Conservation (phyloP, 805 yeast genomes). For the Lachancea fermentati region DNA sequence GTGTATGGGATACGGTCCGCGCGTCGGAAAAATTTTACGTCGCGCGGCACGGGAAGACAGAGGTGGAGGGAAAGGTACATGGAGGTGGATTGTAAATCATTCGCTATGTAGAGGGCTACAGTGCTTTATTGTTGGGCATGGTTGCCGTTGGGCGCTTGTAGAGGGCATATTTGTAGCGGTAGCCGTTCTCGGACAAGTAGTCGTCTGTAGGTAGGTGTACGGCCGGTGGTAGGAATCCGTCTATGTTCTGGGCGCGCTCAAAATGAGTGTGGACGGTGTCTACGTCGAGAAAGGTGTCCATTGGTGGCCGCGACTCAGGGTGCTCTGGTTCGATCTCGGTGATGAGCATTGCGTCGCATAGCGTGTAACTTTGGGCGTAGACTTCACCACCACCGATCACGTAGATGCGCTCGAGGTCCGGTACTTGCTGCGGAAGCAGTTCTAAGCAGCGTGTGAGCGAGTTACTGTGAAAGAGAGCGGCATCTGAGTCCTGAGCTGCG, state of each 20-base stretch:
- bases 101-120: too few species aligned
- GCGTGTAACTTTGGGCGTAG: constrained; percentile 49
- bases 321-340: constrained; percentile 55
- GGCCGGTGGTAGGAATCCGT: constrained; percentile 17
- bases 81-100: too few species aligned
- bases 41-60: not conserved
- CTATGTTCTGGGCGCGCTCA: constrained; percentile 18
- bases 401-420: constrained; percentile 53
- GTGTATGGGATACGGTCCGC: not conserved
- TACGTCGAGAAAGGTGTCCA: constrained; percentile 67
- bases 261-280: constrained; percentile 4
- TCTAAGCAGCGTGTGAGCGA: constrained; percentile 42
- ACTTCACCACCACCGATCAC: constrained; percentile 93
- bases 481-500: constrained; percentile 5
- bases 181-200: constrained; percentile 43
- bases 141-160: too few species aligned
- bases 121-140: too few species aligned
- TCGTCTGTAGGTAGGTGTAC: constrained; percentile 20
- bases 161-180: constrained; percentile 52
- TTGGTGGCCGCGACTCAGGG: constrained; percentile 34
- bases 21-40: not conserved
- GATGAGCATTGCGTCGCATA: constrained; percentile 52
- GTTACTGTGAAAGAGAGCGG: constrained; percentile 32
- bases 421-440: constrained; percentile 17
- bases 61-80: not conserved